Evolutionary conservation across 228 moss, liverwort and hornwort genomes (phyloP), one percentile per base, ranked within the genome.

Genomic region (Sphagnum magellanicum): DNA sequence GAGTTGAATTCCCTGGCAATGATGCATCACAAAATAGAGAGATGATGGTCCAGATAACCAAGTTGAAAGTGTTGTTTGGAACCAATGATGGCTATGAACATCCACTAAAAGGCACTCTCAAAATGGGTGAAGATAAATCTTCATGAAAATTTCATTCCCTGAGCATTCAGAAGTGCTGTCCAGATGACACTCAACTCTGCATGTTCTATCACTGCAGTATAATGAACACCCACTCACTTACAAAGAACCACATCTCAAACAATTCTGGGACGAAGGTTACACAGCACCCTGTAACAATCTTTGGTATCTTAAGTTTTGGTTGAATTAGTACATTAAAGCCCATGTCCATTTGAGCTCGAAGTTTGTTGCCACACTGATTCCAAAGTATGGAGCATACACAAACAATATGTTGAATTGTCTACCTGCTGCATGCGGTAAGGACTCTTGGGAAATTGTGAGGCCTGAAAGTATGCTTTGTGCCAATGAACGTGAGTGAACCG

Each of bases 121-220:
- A 17, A 17, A 32, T 17, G 6, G 63, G 11, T 63, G 64, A 58
- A 64, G 53, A 8, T 48, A 48, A 68, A 88, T 84, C 88, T 88
- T 88, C 79, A 88, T 78, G 32, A 84, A 88, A 64, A 88, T 85
- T 74, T 88, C 85, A 71, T 85, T 88, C 13, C 88, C 88, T 84
- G 85, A 58, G 88, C 84, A 59, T 85, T 85, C 1, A 88, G 74
- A 74, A 88, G 70, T 72, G 84, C 88, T 68, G 88, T 88, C 88
- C 88, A 88, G 16, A 88, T 82, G 11, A 77, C 67, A 67, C 85
- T 88, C 60, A 88, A 72, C 52, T 88, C 88, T 72, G 75, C 63
- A 74, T 88, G 88, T 76, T 88, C 82, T 71, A 84, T 71, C 61
- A 88, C 85, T 88, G 80, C 74, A 63, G 59, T 61, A 0, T 66